Conservation (phyloP, 257 asterid species). For the Gentiana macrophylla region DNA sequence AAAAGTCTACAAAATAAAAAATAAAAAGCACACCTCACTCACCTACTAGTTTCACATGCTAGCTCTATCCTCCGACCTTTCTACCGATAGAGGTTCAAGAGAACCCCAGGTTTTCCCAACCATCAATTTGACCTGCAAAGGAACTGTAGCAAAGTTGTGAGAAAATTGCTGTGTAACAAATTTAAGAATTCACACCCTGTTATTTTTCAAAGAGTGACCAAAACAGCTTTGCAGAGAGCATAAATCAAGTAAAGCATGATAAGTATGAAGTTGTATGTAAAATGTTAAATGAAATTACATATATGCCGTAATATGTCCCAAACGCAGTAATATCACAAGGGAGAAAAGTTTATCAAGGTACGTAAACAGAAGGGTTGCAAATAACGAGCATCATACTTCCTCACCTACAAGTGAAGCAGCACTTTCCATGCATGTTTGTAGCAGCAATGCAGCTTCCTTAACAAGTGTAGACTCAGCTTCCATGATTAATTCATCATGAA, state of each 20-base stretch:
- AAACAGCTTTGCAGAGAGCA: too few species aligned
- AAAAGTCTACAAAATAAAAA: too few species aligned
- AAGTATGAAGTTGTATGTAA: too few species aligned
- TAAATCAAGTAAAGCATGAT: too few species aligned
- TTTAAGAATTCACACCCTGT: too few species aligned
- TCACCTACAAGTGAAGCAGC: conserved; percentile 80
- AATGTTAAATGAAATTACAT: too few species aligned
- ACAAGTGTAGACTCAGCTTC: conserved; percentile 70
- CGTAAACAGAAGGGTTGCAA: neutral
- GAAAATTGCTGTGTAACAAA: neutral
- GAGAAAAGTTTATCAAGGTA: neutral
- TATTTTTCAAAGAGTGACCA: too few species aligned
- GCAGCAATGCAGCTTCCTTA: conserved; percentile 75
- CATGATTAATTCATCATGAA: conserved; percentile 86
- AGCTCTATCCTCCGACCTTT: conserved; percentile 6
- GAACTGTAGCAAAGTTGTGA: conserved; percentile 40
- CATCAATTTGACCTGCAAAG: conserved; percentile 81
- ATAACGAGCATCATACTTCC: neutral
- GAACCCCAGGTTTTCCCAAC: conserved; percentile 94
- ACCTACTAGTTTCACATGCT: too few species aligned
- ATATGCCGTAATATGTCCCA: too few species aligned
- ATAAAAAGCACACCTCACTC: too few species aligned
- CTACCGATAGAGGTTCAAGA: conserved; percentile 58
- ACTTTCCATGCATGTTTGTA: conserved; percentile 73
- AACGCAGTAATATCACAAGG: too few species aligned